Percentiles rank a stretch among this genome's conserved stretches.
Conservation (phyloP, 768 basidiomycete species). For the Tylopilus intermedius region DNA sequence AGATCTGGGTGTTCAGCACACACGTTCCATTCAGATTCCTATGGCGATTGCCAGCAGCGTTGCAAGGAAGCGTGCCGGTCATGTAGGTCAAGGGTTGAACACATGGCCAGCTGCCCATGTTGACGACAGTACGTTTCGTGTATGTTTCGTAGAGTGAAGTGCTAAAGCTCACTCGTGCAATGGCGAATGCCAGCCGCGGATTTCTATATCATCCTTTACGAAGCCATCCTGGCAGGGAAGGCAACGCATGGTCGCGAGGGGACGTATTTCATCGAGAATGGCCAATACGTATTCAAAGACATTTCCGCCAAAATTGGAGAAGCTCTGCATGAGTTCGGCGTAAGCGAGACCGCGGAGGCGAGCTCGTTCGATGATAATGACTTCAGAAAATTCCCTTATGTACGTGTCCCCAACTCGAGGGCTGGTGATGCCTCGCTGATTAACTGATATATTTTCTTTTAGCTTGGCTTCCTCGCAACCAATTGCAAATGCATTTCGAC, state of each 20-base stretch:
- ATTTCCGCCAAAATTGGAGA: conserved; percentile 41
- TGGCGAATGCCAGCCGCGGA: conserved; percentile 21
- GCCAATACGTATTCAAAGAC: conserved; percentile 44
- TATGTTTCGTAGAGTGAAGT: background rate
- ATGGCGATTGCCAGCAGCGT: conserved; percentile 39
- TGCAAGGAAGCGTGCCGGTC: conserved; percentile 48
- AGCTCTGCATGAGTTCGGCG: conserved; percentile 17
- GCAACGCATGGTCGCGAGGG: conserved; percentile 38
- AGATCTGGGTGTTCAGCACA: conserved; percentile 41
- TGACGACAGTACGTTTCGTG: conserved; percentile 33
- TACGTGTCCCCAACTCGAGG: conserved; percentile 1
- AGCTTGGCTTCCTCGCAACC: conserved; percentile 20
- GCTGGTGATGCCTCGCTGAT: background rate
- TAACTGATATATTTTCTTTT: background rate
- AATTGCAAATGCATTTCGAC: conserved; percentile 18
- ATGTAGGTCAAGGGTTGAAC: conserved; percentile 57
- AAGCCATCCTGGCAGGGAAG: conserved; percentile 28
- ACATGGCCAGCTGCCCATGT: conserved; percentile 59
- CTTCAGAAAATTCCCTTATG: background rate
- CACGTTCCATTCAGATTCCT: conserved; percentile 55
- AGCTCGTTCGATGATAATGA: conserved; percentile 37
- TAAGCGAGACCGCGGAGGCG: conserved; percentile 28
- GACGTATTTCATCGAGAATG: conserved; percentile 50
- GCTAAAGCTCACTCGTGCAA: background rate
- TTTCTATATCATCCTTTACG: conserved; percentile 43